These are phyloP conservation scores for Hypomyces rosellus DNA, from an alignment of 2,329 filamentous ascomycete species.

Conservation along the genomic window DNA sequence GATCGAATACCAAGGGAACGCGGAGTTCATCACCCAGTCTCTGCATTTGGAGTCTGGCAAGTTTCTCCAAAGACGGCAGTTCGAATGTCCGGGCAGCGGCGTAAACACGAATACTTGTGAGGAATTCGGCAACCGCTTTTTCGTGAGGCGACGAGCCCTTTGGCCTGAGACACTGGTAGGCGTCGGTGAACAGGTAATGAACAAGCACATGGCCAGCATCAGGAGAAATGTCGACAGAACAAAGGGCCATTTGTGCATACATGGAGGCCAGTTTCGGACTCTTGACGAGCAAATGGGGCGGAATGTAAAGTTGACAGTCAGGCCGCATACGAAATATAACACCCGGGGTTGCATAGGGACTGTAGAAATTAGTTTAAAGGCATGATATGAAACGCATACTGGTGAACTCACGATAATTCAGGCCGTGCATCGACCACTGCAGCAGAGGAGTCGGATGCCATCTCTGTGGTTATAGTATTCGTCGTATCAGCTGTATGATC, in stretches of 20 bases:
- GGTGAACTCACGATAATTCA: constrained; percentile 1
- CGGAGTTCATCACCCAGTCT: constrained; percentile 1
- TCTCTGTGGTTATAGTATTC: no score
- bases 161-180: constrained; percentile 5
- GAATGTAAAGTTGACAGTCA: constrained; percentile 1
- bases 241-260: not conserved
- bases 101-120: constrained; percentile 6
- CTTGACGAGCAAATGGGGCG: not conserved
- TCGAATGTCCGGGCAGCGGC: not conserved
- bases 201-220: constrained; percentile 8
- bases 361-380: not conserved
- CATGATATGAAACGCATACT: not conserved
- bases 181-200: constrained; percentile 8
- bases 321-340: not conserved
- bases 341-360: constrained; percentile 1
- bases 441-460: not conserved
- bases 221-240: not conserved
- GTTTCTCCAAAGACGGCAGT: not conserved
- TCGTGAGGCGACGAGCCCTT: not conserved
- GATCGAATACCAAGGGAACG: constrained; percentile 2
- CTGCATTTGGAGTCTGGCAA: constrained; percentile 6
- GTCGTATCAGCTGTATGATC: no score
- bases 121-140: not conserved
- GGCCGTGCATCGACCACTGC: not conserved
- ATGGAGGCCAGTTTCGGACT: not conserved